phyloP scores from a whole-genome alignment of 1,284 basidiomycete species.

The Microbotryum violaceum region DNA sequence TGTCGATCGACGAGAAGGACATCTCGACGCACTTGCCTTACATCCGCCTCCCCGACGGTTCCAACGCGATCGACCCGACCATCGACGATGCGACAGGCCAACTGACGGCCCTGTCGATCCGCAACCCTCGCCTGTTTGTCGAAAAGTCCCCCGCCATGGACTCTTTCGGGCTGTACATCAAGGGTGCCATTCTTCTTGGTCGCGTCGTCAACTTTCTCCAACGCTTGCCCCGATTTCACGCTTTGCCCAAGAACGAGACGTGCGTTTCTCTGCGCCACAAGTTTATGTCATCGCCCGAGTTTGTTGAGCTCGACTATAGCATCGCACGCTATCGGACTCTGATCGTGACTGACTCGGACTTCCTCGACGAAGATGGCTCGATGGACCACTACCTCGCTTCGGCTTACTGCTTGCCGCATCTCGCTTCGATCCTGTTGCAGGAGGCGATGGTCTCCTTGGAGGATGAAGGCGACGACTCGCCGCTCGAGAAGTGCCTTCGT shows the following conservation, averaged over 20 bases:
- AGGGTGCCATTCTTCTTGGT: constrained; percentile 23
- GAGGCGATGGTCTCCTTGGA: constrained; percentile 20
- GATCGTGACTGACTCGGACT: constrained; percentile 11
- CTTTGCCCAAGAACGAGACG: constrained; percentile 1
- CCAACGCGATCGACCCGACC: neutral
- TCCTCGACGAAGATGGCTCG: constrained; percentile 14
- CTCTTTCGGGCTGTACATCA: constrained; percentile 27
- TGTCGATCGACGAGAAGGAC: constrained; percentile 29
- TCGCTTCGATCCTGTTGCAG: constrained; percentile 29
- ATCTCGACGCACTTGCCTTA: constrained; percentile 27
- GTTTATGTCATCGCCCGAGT: constrained; percentile 9
- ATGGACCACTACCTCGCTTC: constrained; percentile 24
- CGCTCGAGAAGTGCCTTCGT: constrained; percentile 14
- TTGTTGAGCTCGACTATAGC: constrained; percentile 24
- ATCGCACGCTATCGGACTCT: constrained; percentile 22
- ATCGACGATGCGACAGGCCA: neutral
- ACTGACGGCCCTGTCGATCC: constrained; percentile 16
- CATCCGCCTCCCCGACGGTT: neutral
- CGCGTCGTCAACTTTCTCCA: constrained; percentile 28
- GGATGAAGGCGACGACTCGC: constrained; percentile 17
- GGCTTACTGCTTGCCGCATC: constrained; percentile 29
- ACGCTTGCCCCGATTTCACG: constrained; percentile 15
- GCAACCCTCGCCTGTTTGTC: constrained; percentile 13
- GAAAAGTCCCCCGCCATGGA: constrained; percentile 16
- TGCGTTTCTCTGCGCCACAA: constrained; percentile 3